Evolutionary conservation across 257 asterid species (phyloP).

Genomic region (Przewalskia tangutica): DNA sequence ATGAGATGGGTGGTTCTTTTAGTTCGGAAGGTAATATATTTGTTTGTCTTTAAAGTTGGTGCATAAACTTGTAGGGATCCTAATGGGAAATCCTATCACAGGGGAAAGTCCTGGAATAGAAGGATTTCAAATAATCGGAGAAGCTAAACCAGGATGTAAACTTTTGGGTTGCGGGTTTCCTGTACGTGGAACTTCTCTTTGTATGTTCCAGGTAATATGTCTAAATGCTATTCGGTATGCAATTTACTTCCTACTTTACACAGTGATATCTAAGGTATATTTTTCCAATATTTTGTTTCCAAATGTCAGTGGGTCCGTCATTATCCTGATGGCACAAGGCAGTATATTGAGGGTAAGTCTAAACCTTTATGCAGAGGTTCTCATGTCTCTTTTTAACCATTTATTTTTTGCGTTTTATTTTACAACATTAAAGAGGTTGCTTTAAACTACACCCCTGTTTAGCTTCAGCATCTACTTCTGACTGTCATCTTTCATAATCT

Average conservation of each 20-base stretch:
- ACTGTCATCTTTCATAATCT: not conserved
- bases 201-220: constrained; percentile 87
- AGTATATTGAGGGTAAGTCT: constrained; percentile 77
- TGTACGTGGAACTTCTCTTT: constrained; percentile 90
- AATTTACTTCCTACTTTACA: not conserved
- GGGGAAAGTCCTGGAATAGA: constrained; percentile 95
- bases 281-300: constrained; percentile 11
- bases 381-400: not conserved
- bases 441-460: not conserved
- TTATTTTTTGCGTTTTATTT: not conserved
- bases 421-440: not conserved
- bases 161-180: constrained; percentile 93
- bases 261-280: constrained; percentile 7
- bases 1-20: constrained; percentile 43
- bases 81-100: constrained; percentile 21
- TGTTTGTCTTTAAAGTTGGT: not conserved
- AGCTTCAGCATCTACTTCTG: not conserved
- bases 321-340: constrained; percentile 96
- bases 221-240: not conserved
- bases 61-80: not conserved
- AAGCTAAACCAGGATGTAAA: constrained; percentile 87
- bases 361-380: constrained; percentile 4
- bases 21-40: constrained; percentile 55
- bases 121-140: constrained; percentile 81
- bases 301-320: constrained; percentile 91